Conservation (phyloP, 306 rosid genomes). For the Citrullus amarus region DNA sequence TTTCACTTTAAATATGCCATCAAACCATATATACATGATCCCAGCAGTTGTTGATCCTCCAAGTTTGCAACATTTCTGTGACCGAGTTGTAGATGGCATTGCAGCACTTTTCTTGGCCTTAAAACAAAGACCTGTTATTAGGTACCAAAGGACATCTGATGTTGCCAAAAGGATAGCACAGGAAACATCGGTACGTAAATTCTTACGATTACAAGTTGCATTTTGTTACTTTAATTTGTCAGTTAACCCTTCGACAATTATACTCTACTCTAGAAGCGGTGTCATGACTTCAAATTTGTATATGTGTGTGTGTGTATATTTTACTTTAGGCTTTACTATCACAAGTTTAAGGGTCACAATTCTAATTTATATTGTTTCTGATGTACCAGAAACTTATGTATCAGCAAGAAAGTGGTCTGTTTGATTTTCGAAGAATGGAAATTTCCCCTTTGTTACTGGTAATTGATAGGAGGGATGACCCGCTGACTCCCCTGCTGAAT, state of each 20-base stretch:
- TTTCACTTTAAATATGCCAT: slow-evolving; percentile 64
- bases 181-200: slow-evolving; percentile 55
- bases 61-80: slow-evolving; percentile 52
- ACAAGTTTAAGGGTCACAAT: not conserved
- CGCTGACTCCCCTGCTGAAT: slow-evolving; percentile 75
- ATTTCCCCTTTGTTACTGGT: slow-evolving; percentile 82
- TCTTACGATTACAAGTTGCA: not conserved
- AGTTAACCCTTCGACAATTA: not conserved
- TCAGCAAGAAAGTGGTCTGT: slow-evolving; percentile 89
- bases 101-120: slow-evolving; percentile 75
- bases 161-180: slow-evolving; percentile 84
- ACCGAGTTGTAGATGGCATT: slow-evolving; percentile 74
- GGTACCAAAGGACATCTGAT: slow-evolving; percentile 92
- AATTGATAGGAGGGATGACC: slow-evolving; percentile 96
- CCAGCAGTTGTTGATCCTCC: slow-evolving; percentile 87
- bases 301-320: too few species aligned
- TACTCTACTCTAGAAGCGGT: not conserved
- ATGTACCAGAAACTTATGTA: slow-evolving; percentile 84
- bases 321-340: not conserved
- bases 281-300: not conserved
- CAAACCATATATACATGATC: slow-evolving; percentile 73
- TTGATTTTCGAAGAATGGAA: slow-evolving; percentile 84
- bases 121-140: slow-evolving; percentile 78
- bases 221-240: not conserved
- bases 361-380: slow-evolving; percentile 13